A percentile compares a stretch with the other conserved stretches of the same genome.
Conservation (phyloP, 371 early-diverging fungal species). For the Rhizomucor pusillus region DNA sequence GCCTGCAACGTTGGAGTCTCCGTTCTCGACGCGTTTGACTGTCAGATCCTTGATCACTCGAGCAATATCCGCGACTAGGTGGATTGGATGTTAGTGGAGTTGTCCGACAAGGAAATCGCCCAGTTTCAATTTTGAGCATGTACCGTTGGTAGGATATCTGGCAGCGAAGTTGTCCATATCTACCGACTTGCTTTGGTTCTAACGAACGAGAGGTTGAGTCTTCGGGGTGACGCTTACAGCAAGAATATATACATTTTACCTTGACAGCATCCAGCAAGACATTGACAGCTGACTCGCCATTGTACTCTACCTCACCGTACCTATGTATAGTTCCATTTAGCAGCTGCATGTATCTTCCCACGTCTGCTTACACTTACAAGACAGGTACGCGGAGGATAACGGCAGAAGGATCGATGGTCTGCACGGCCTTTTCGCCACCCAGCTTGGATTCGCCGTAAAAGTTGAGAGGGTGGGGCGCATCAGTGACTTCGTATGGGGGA, state of each 20-base stretch:
- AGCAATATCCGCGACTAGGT: constrained; percentile 64
- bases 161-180: constrained; percentile 69
- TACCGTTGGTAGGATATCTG: constrained; percentile 83
- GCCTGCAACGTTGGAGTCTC: constrained; percentile 39
- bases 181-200: constrained; percentile 31
- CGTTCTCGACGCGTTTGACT: constrained; percentile 25
- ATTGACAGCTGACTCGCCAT: constrained; percentile 79
- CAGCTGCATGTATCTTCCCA: too few species aligned
- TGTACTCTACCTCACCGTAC: constrained; percentile 67
- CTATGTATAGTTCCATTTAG: too few species aligned
- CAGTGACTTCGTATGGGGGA: constrained; percentile 75
- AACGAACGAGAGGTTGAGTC: background rate
- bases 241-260: constrained; percentile 17
- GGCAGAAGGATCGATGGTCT: constrained; percentile 51
- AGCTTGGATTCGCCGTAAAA: constrained; percentile 79
- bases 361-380: constrained; percentile 38
- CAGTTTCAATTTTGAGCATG: background rate
- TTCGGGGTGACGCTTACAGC: background rate
- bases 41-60: constrained; percentile 63
- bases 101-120: too few species aligned
- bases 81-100: background rate
- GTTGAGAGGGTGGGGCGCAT: constrained; percentile 75
- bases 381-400: constrained; percentile 80
- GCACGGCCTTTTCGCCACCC: constrained; percentile 70
- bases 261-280: constrained; percentile 62